A percentile compares a stretch with the other conserved stretches of the same genome.
Evolutionary conservation across 495 filamentous ascomycete species (phyloP).

Genomic region (Halenospora varia): DNA sequence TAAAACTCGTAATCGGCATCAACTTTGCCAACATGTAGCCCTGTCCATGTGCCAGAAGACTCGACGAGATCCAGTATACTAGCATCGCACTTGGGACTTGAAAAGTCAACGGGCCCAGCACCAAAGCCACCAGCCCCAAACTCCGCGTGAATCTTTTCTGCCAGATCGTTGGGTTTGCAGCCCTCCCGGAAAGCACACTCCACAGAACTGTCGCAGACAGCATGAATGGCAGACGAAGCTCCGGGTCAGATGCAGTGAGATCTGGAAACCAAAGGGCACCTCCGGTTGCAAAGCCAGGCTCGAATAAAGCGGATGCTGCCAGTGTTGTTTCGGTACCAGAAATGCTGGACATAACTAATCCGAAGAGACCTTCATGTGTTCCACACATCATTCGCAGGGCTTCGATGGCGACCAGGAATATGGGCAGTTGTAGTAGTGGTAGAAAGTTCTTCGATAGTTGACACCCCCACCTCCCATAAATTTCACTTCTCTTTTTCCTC

Average conservation of each 20-base stretch:
- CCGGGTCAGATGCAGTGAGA: conserved; percentile 66
- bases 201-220: conserved; percentile 48
- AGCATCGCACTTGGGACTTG: conserved; percentile 60
- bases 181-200: conserved; percentile 11
- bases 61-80: conserved; percentile 65
- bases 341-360: conserved; percentile 26
- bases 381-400: conserved; percentile 62
- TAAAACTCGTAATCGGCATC: conserved; percentile 25
- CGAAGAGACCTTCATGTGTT: conserved; percentile 47
- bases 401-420: conserved; percentile 68
- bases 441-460: conserved; percentile 45
- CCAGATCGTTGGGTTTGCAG: conserved; percentile 11
- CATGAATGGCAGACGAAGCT: conserved; percentile 58
- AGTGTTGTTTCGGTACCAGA: background rate
- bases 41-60: conserved; percentile 29
- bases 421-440: conserved; percentile 50
- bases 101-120: conserved; percentile 43
- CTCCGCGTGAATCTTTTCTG: conserved; percentile 30
- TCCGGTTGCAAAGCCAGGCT: conserved; percentile 58
- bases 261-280: conserved; percentile 81
- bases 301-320: conserved; percentile 19
- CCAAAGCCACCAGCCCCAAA: conserved; percentile 34
- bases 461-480: conserved; percentile 44
- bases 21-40: conserved; percentile 23
- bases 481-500: conserved; percentile 26